phyloP scores from a whole-genome alignment of 371 early-diverging fungal species.

The Rhizopus stolonifer region DNA sequence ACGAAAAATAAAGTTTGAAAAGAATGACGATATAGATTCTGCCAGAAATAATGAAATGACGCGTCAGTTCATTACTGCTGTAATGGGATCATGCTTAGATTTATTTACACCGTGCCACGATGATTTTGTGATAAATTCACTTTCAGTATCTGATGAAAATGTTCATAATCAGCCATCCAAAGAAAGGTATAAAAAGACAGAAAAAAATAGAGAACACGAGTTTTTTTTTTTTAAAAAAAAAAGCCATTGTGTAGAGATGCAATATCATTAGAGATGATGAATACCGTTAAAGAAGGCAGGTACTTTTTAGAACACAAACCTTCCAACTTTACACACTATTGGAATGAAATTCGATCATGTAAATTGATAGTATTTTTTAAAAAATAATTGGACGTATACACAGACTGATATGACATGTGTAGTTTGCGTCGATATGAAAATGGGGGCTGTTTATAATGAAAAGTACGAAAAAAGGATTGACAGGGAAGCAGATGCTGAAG shows the following conservation, averaged over 20 bases:
- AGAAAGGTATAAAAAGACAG: not conserved
- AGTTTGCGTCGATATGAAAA: not conserved
- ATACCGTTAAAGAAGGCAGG: too few relatives aligned
- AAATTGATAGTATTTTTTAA: not conserved
- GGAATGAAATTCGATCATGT: constrained; percentile 12
- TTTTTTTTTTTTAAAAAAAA: too few relatives aligned
- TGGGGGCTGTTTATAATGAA: not conserved
- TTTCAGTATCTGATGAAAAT: not conserved
- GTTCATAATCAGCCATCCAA: not conserved
- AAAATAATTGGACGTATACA: too few relatives aligned
- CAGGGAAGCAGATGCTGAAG: constrained; percentile 26
- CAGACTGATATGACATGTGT: too few relatives aligned
- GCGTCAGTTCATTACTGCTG: constrained; percentile 4
- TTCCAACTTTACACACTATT: not conserved
- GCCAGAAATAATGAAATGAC: constrained; percentile 9
- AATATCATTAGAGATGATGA: too few relatives aligned
- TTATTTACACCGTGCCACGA: not conserved
- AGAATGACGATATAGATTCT: not conserved
- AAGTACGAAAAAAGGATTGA: not conserved
- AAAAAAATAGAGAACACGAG: not conserved
- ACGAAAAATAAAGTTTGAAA: not conserved
- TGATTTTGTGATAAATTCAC: not conserved
- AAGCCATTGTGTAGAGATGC: too few relatives aligned
- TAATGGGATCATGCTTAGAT: constrained; percentile 6
- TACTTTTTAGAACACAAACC: not conserved